Conservation (phyloP, 2,329 filamentous ascomycete genomes). For the Aspergillus ruber region DNA sequence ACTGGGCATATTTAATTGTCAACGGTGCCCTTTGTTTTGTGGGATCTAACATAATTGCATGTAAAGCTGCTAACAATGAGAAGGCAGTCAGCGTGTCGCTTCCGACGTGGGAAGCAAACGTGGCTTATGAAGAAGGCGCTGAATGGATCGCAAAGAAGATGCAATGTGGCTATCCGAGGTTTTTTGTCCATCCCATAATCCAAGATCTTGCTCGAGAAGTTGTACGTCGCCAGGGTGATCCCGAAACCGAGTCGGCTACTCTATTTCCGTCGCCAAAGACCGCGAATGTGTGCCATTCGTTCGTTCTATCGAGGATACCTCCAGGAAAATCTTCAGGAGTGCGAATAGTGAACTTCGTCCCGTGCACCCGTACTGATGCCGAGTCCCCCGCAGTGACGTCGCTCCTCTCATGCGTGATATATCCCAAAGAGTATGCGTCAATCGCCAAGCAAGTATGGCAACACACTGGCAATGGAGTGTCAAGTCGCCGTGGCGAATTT, state of each 20-base stretch:
- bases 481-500: slow-evolving; percentile 85
- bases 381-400: slow-evolving; percentile 50
- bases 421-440: slow-evolving; percentile 58
- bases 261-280: slow-evolving; percentile 69
- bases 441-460: slow-evolving; percentile 96
- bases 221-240: slow-evolving; percentile 49
- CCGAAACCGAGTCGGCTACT: slow-evolving; percentile 61
- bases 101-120: slow-evolving; percentile 83
- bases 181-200: slow-evolving; percentile 86
- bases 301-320: slow-evolving; percentile 50
- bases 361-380: slow-evolving; percentile 59
- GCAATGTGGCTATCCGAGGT: slow-evolving; percentile 88
- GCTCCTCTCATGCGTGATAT: slow-evolving; percentile 64
- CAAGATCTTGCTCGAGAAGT: slow-evolving; percentile 65
- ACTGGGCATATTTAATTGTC: neutral
- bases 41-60: too few species aligned
- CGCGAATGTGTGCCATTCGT: slow-evolving; percentile 67
- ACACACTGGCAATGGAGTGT: slow-evolving; percentile 87
- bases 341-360: slow-evolving; percentile 48
- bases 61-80: neutral
- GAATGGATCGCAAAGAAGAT: slow-evolving; percentile 78
- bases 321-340: slow-evolving; percentile 42
- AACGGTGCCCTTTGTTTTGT: too few species aligned
- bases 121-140: slow-evolving; percentile 91
- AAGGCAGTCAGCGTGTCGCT: slow-evolving; percentile 94